These are phyloP conservation scores for Melocanna baccifera DNA, from an alignment of 176 grass and related monocot genomes.

Conservation along the genomic window DNA sequence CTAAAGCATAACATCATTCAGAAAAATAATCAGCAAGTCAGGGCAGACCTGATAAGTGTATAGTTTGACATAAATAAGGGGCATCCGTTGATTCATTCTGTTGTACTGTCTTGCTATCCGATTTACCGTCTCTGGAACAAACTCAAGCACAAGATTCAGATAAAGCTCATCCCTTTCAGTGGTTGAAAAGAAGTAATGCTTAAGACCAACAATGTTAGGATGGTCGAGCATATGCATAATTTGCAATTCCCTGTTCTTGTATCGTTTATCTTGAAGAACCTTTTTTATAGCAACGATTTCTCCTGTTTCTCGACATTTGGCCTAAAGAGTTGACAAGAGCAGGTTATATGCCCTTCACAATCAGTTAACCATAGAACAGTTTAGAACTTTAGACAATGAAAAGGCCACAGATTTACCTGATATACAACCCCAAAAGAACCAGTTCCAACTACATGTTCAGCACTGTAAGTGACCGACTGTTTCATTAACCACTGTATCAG, in stretches of 20 bases:
- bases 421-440: conserved; percentile 96
- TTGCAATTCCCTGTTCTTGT: conserved; percentile 94
- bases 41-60: conserved; percentile 81
- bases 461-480: conserved; percentile 80
- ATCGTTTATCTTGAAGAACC: conserved; percentile 97
- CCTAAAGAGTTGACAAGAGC: conserved; percentile 50
- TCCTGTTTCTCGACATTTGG: conserved; percentile 94
- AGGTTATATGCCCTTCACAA: conserved; percentile 4
- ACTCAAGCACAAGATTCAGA: conserved; percentile 93
- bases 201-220: conserved; percentile 88
- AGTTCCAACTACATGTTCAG: conserved; percentile 93
- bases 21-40: conserved; percentile 1
- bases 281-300: conserved; percentile 97
- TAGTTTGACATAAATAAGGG: conserved; percentile 86
- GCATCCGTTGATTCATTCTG: conserved; percentile 81
- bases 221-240: conserved; percentile 99
- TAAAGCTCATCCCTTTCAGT: conserved; percentile 86
- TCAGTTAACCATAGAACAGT: not conserved
- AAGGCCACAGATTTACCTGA: conserved; percentile 50
- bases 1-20: not conserved
- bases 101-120: conserved; percentile 74
- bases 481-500: conserved; percentile 28
- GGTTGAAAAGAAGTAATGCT: conserved; percentile 95
- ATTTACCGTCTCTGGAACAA: conserved; percentile 89
- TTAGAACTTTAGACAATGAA: conserved; percentile 22